Evolutionary conservation across 495 filamentous ascomycete genomes (phyloP), one percentile per base, ranked within the genome.

Genomic region (Copromyces sp.): DNA sequence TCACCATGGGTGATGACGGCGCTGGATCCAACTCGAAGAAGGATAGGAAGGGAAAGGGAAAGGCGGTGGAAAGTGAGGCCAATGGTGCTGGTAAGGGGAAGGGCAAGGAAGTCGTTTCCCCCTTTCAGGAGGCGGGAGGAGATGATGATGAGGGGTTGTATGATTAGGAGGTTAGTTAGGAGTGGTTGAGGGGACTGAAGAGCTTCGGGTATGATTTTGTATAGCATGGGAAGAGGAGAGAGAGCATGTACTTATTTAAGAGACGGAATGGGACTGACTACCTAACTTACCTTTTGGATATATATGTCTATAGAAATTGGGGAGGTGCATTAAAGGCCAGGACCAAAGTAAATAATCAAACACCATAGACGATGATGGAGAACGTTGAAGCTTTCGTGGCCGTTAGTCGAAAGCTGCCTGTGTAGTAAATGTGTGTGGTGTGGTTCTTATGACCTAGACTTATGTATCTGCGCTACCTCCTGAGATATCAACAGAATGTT

Each of bases 21-120:
- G 44, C 71, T 75, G 53, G 73, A 76, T 42, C 74, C 42, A 39
- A 41, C 5, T 72, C 69, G 35, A 75, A 71, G 70, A 72, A 73
- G 83, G 75, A 82, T 78, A 20, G 83, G n/a, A 90, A 90, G 72
- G 85, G 82, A 29, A 90, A 88, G 75, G 85, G 83, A 16, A 87
- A 83, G 73, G 78, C 79, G 65, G 61, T 39, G 45, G 71, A 69
- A 37, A 59, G 72, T 73, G 74, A 74, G 53, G 74, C 70, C 35
- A 74, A 70, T 69, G 78, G 70, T 73, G 76, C 38, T 24, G 73
- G 73, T 42, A 86, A 86, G 61, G 83, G 82, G 17, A 90, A 90
- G 73, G 86, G 84, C 32, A 89, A 88, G 76, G 82, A 78, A 35
- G 73, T 82, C 11, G 80, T 77, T 40, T 65, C 75, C 12, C 77